Evolutionary conservation across 352 stramenopile species (phyloP).

Genomic region (Globisporangium middletonii): DNA sequence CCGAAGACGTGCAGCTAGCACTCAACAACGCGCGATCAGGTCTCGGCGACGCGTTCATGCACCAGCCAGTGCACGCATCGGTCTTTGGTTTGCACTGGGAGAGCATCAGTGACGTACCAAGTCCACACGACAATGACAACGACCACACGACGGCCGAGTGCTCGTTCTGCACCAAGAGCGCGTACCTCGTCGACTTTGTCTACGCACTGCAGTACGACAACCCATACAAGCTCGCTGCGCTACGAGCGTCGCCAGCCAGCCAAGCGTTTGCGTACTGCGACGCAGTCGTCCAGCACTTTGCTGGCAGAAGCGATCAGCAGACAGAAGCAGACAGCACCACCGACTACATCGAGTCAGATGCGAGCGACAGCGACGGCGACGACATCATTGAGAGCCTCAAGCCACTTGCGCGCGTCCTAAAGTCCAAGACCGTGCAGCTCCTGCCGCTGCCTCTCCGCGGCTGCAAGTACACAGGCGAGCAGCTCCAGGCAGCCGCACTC

Average conservation of each 20-base stretch:
- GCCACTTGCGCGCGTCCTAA: too few species aligned
- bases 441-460: background rate
- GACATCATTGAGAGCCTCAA: too few species aligned
- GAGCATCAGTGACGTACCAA: background rate
- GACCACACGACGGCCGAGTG: background rate
- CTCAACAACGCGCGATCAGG: background rate
- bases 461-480: background rate
- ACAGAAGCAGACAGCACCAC: too few species aligned
- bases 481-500: background rate
- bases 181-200: background rate
- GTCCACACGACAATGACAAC: background rate
- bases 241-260: background rate
- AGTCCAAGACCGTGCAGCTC: background rate
- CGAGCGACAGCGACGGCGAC: too few species aligned
- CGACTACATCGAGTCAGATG: too few species aligned
- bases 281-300: background rate
- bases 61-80: background rate
- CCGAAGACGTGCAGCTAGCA: background rate
- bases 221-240: background rate
- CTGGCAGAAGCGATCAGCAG: too few species aligned
- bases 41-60: background rate
- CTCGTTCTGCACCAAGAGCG: background rate
- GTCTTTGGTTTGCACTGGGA: conserved; percentile 1
- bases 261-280: background rate
- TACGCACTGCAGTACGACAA: background rate